These are phyloP conservation scores for Sophora flavescens DNA, from an alignment of 306 rosid genomes.

Conservation along the genomic window DNA sequence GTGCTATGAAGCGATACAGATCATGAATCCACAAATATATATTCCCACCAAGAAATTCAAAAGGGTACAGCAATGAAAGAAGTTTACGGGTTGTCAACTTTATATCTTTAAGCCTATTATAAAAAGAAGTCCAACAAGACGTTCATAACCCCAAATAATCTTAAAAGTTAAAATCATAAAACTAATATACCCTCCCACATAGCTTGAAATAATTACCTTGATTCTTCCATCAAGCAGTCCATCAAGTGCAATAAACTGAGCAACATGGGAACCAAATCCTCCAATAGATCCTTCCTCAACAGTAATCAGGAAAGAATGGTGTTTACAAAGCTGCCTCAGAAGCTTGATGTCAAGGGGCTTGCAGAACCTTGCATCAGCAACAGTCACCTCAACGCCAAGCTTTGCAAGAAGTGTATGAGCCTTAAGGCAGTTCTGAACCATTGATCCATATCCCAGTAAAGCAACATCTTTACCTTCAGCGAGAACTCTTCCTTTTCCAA, in stretches of 20 bases:
- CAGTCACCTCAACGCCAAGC: constrained; percentile 89
- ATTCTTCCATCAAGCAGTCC: constrained; percentile 83
- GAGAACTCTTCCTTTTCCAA: constrained; percentile 84
- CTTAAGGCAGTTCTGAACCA: constrained; percentile 92
- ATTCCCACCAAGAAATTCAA: constrained; percentile 10
- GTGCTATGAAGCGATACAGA: background rate
- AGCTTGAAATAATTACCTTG: constrained; percentile 61
- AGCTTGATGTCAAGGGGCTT: constrained; percentile 91
- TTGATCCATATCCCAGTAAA: constrained; percentile 91
- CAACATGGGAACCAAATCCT: constrained; percentile 96
- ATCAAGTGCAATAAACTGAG: constrained; percentile 85
- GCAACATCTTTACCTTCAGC: constrained; percentile 89
- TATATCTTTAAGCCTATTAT: constrained; percentile 23
- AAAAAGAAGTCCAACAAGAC: background rate
- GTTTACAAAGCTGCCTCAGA: constrained; percentile 79
- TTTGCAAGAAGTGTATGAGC: constrained; percentile 82
- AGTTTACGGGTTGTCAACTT: background rate
- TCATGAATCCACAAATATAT: background rate
- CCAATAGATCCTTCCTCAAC: constrained; percentile 98
- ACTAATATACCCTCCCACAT: background rate
- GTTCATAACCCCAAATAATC: constrained; percentile 12
- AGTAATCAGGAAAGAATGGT: constrained; percentile 81
- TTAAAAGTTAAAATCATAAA: constrained; percentile 27
- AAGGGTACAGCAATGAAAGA: background rate
- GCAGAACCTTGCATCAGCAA: constrained; percentile 98